Conservation (phyloP, 1,284 basidiomycete genomes). For the Irpex sp. region DNA sequence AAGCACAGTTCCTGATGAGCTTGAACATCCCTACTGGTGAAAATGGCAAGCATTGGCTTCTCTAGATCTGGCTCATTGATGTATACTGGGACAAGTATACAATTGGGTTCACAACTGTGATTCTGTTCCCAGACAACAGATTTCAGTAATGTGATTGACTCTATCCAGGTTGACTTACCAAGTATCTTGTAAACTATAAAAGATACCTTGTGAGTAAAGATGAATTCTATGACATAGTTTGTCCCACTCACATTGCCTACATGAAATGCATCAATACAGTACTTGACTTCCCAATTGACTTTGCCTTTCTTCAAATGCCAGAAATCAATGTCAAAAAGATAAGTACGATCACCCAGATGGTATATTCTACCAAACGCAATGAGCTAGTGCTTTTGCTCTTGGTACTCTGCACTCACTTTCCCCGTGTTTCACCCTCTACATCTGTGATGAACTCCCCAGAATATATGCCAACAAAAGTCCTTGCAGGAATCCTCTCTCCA, state of each 20-base stretch:
- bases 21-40: conserved; percentile 62
- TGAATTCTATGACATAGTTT: too few species aligned
- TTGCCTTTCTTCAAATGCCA: conserved; percentile 50
- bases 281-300: conserved; percentile 37
- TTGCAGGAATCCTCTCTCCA: conserved; percentile 59
- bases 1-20: conserved; percentile 79
- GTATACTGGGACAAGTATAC: conserved; percentile 63
- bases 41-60: conserved; percentile 57
- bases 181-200: conserved; percentile 62
- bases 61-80: conserved; percentile 45
- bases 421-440: conserved; percentile 62
- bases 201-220: conserved; percentile 11
- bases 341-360: conserved; percentile 75
- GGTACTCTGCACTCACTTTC: conserved; percentile 42
- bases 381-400: background rate
- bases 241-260: conserved; percentile 71
- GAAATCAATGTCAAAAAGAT: conserved; percentile 82
- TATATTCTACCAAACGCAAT: conserved; percentile 51
- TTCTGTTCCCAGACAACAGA: conserved; percentile 48
- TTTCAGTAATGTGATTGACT: conserved; percentile 18
- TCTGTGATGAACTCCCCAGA: conserved; percentile 80
- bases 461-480: conserved; percentile 82
- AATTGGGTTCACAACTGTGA: conserved; percentile 89
- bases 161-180: conserved; percentile 39
- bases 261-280: conserved; percentile 81